Percentiles rank a stretch among this genome's conserved stretches.
Evolutionary conservation across 345 rosid species (phyloP).

Genomic region (Citrus cavaleriei): DNA sequence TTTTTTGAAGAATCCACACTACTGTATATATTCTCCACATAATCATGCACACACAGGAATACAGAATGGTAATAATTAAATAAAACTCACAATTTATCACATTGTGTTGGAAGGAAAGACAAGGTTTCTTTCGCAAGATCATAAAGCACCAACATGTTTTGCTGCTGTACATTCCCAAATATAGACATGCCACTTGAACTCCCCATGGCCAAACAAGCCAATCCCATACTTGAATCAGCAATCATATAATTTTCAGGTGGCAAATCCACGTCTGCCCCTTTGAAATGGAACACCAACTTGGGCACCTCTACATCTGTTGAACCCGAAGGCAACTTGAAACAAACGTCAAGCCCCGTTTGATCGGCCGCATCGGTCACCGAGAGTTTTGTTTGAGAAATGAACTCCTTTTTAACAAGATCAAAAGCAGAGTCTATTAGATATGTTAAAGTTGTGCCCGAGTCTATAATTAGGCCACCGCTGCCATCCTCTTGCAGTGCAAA

Average conservation of each 20-base stretch:
- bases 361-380: constrained; percentile 54
- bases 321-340: constrained; percentile 53
- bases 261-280: constrained; percentile 72
- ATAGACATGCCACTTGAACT: constrained; percentile 78
- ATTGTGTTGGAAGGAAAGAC: constrained; percentile 64
- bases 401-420: constrained; percentile 44
- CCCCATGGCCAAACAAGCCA: constrained; percentile 87
- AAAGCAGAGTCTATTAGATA: constrained; percentile 62
- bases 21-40: no score
- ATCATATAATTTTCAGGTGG: constrained; percentile 83
- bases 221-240: constrained; percentile 51
- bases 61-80: neutral
- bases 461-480: constrained; percentile 82
- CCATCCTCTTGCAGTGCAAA: constrained; percentile 69
- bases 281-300: constrained; percentile 62
- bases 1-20: neutral
- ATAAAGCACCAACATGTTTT: constrained; percentile 64
- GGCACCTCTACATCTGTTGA: constrained; percentile 49
- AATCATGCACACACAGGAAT: neutral
- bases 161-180: constrained; percentile 94
- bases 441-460: constrained; percentile 89
- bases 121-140: constrained; percentile 65
- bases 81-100: constrained; percentile 46
- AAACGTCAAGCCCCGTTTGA: constrained; percentile 73
- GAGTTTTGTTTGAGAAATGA: constrained; percentile 46